Base-by-base conservation (phyloP, 768 basidiomycete genomes). In the Amanita polypyramis region DNA sequence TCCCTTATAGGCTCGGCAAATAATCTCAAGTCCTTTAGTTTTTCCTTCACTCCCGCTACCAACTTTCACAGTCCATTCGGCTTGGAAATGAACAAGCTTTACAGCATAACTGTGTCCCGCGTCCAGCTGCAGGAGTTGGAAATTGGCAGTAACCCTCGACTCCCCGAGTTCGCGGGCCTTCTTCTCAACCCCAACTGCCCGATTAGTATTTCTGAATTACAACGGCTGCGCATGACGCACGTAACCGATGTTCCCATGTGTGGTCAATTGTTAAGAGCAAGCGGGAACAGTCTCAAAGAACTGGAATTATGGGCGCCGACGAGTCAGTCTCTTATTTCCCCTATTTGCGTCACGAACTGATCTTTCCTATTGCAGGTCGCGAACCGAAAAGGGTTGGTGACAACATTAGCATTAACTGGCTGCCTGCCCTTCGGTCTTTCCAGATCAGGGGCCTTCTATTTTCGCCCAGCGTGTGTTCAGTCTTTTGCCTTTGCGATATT, bases 241-340 rank as follows among this genome's bases (percentile, higher is more conserved):
- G 43, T 58, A 39, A 51, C 32, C 20, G 54, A 58, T 35, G 45
- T 42, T 2, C 45, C 43, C 2, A 30, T 56, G 4, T 44, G 41
- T 15, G 52, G 51, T 19, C 48, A 42, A 34, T 21, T 49, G 2
- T 25, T 42, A 4, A 29, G 40, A 5, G 47, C 37, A 11, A 39
- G 51, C 1, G 55, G 54, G 4, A 27, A 45, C 15, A 36, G 47
- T 12, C 32, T 58, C 5, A 52, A 56, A 20, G 34, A 33, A 12
- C 33, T 54, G 7, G 55, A 57, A 32, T 32, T 56, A 20, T 49
- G 52, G 35, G 51, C 54, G 9, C 50, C 45, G 30, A 43, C 56
- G 6, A 43, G 40, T 49, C 9, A 19, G 48, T 43, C 10, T 2
- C 20, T 21, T 33, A n/a, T 33, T 46, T 19, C 35, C 46, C 9